These are phyloP conservation scores for Boletus sp. DNA, from an alignment of 768 basidiomycete species.

Conservation along the genomic window DNA sequence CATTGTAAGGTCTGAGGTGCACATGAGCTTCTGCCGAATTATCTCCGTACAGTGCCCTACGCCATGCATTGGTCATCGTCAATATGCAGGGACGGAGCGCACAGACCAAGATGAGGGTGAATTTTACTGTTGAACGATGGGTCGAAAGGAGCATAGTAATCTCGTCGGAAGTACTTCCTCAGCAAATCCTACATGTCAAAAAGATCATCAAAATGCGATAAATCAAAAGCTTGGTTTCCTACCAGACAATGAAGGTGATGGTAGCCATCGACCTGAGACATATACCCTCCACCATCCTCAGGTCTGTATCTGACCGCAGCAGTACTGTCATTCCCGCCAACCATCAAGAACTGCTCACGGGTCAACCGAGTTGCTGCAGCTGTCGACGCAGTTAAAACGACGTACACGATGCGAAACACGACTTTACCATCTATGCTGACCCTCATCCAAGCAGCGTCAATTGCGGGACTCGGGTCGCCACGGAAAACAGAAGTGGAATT, in stretches of 20 bases:
- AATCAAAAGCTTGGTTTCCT: background rate
- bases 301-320: constrained; percentile 4
- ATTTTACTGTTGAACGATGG: background rate
- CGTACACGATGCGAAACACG: too few relatives aligned
- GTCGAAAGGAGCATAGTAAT: background rate
- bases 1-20: constrained; percentile 1
- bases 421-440: background rate
- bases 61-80: background rate
- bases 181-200: background rate
- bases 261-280: constrained; percentile 8
- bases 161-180: background rate
- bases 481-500: background rate
- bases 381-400: background rate
- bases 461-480: background rate
- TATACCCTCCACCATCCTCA: constrained; percentile 14
- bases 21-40: constrained; percentile 2
- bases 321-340: background rate
- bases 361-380: constrained; percentile 8
- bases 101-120: constrained; percentile 2
- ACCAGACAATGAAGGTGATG: constrained; percentile 14
- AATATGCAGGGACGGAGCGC: background rate
- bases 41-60: constrained; percentile 1
- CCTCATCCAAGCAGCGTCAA: constrained; percentile 4
- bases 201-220: background rate
- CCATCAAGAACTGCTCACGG: constrained; percentile 6